phyloP scores from a whole-genome alignment of 2,329 filamentous ascomycete genomes.

The Hypoxylon sp. region DNA sequence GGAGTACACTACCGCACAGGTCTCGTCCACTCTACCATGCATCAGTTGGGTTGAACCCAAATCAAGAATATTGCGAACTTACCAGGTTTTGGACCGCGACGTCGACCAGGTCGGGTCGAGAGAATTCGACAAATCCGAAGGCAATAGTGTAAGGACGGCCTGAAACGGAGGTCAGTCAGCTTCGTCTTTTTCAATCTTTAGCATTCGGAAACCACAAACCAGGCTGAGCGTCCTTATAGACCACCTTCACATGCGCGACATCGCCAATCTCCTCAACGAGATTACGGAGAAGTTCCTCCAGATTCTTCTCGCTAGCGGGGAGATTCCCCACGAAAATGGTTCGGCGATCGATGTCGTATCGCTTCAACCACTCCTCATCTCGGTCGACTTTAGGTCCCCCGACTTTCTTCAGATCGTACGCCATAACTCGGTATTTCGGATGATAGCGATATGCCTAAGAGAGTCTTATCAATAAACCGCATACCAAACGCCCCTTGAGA shows the following conservation, averaged over 20 bases:
- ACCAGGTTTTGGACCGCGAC: slow-evolving; percentile 57
- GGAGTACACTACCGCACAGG: slow-evolving; percentile 54
- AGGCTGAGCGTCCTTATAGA: slow-evolving; percentile 48
- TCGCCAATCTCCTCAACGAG: slow-evolving; percentile 49
- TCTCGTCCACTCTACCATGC: slow-evolving; percentile 53
- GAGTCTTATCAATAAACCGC: slow-evolving; percentile 33
- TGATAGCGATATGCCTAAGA: slow-evolving; percentile 57
- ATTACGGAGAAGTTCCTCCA: slow-evolving; percentile 48
- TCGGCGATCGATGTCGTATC: slow-evolving; percentile 55
- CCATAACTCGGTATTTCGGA: slow-evolving; percentile 51
- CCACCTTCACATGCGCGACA: slow-evolving; percentile 51
- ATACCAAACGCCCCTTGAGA: slow-evolving; percentile 3
- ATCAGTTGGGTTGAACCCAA: slow-evolving; percentile 31
- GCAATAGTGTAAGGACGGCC: slow-evolving; percentile 44
- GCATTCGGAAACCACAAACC: slow-evolving; percentile 37
- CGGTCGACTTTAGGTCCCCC: slow-evolving; percentile 45
- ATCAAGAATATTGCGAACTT: slow-evolving; percentile 45
- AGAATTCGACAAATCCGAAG: slow-evolving; percentile 60
- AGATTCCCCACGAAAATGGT: slow-evolving; percentile 56
- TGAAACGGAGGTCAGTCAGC: slow-evolving; percentile 33
- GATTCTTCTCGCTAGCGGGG: slow-evolving; percentile 45
- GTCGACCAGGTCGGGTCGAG: slow-evolving; percentile 56
- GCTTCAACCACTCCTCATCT: slow-evolving; percentile 53
- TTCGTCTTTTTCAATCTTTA: neutral
- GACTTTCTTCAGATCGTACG: slow-evolving; percentile 55